These are phyloP conservation scores for Rutidosis leptorrhynchoides DNA, from an alignment of 129 eudicot genomes.

Conservation along the genomic window DNA sequence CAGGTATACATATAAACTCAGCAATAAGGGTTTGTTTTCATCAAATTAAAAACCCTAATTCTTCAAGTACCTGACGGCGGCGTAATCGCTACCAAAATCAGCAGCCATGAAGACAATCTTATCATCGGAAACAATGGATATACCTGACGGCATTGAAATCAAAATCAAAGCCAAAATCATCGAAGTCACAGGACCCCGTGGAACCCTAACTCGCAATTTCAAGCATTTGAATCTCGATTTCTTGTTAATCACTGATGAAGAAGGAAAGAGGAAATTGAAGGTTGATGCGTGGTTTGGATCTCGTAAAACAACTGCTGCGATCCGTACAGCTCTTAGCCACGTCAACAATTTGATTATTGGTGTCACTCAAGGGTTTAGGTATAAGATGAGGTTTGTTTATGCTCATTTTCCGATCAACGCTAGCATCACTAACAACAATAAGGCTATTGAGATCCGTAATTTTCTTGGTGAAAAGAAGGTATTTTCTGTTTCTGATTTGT, in stretches of 20 bases:
- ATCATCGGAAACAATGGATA: slow-evolving; percentile 58
- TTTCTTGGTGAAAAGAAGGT: slow-evolving; percentile 44
- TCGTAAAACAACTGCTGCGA: slow-evolving; percentile 37
- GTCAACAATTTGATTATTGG: slow-evolving; percentile 33
- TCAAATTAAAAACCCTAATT: slow-evolving; percentile 26
- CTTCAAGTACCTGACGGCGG: slow-evolving; percentile 6
- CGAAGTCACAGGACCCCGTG: slow-evolving; percentile 37
- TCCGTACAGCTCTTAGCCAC: slow-evolving; percentile 39
- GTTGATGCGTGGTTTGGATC: slow-evolving; percentile 44
- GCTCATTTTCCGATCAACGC: slow-evolving; percentile 43
- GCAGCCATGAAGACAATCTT: slow-evolving; percentile 46
- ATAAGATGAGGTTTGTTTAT: slow-evolving; percentile 41
- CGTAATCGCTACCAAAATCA: not conserved
- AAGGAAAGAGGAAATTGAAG: slow-evolving; percentile 34
- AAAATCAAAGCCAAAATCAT: slow-evolving; percentile 47
- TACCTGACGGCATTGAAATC: slow-evolving; percentile 49
- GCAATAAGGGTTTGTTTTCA: not conserved
- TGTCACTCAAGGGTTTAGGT: slow-evolving; percentile 36
- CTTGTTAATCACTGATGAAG: slow-evolving; percentile 33
- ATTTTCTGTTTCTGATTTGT: not conserved
- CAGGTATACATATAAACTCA: not conserved
- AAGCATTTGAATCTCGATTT: slow-evolving; percentile 39
- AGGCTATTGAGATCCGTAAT: slow-evolving; percentile 42
- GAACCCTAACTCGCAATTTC: slow-evolving; percentile 40
- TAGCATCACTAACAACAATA: slow-evolving; percentile 27